phyloP scores from a whole-genome alignment of 805 yeast species.

The Candida silvicultrix region DNA sequence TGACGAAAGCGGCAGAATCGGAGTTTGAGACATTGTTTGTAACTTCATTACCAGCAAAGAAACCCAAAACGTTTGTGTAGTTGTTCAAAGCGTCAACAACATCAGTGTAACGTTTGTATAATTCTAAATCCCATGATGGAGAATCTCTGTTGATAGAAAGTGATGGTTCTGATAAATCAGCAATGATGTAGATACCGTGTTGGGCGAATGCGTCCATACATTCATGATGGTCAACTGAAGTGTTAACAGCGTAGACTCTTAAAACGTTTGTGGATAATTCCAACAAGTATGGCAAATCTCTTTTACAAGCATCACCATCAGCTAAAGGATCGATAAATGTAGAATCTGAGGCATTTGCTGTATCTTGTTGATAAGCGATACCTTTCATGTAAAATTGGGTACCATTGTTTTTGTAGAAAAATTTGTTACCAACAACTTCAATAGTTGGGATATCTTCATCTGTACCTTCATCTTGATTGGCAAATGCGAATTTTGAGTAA shows the following conservation, averaged over 20 bases:
- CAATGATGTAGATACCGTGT: slow-evolving; percentile 80
- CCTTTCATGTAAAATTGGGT: slow-evolving; percentile 74
- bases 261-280: slow-evolving; percentile 60
- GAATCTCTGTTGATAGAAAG: slow-evolving; percentile 61
- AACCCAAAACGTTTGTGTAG: slow-evolving; percentile 75
- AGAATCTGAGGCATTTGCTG: slow-evolving; percentile 33
- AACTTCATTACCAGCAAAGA: slow-evolving; percentile 92
- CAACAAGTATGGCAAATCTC: slow-evolving; percentile 65
- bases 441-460: slow-evolving; percentile 38
- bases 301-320: slow-evolving; percentile 51
- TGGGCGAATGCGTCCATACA: slow-evolving; percentile 66
- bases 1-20: slow-evolving; percentile 78
- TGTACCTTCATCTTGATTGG: slow-evolving; percentile 18
- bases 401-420: slow-evolving; percentile 63
- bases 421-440: slow-evolving; percentile 60
- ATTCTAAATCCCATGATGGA: slow-evolving; percentile 65
- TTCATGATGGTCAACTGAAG: slow-evolving; percentile 54
- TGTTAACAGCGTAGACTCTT: slow-evolving; percentile 75
- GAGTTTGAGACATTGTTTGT: slow-evolving; percentile 67
- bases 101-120: slow-evolving; percentile 64
- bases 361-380: slow-evolving; percentile 66
- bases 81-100: slow-evolving; percentile 68
- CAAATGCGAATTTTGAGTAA: not conserved
- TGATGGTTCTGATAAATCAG: slow-evolving; percentile 76
- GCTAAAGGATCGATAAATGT: slow-evolving; percentile 61